Evolutionary conservation across 108 stramenopile genomes (phyloP), one percentile per base, ranked within the genome.

Genomic region (Ochromonas danica): DNA sequence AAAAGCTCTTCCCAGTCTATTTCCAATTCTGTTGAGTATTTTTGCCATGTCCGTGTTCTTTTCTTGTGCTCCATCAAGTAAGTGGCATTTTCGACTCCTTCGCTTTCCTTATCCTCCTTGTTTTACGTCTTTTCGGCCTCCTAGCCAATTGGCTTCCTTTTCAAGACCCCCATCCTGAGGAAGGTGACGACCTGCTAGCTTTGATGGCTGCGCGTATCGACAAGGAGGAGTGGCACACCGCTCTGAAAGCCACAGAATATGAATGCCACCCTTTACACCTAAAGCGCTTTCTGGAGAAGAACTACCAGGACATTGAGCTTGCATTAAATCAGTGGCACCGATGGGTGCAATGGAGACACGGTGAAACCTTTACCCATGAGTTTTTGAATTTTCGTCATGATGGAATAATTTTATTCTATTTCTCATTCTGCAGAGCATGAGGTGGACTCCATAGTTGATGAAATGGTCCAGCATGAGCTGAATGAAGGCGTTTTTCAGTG

Each of bases 341-440:
- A 10, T 67, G 63, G 63, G 63, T 67, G 3, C 63, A 67, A 33
- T 67, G 63, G 63, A 3, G 63, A 67, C 63, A 67, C 25, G 63
- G 63, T 67, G n/a, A 57, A 57, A 35, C 33, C 6, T 14, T 31
- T 67, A 25, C 63, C 3, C 63, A 35, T 36, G 63, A 67, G 6
- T 35, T 28, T 67, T 67, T 67, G 63, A 35, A 14, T 67, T 28
- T 33, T 36, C 3, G 63, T 36, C 10, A 14, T 67, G 6, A 67
- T 6, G 6, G 30, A 67, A 51, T 6, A 51, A 14, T 51, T 14
- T 67, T 36, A 36, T 35, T 28, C 30, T 67, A 31, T 6, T 67
- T 67, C 3, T 67, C 27, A 67, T 67, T 10, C 3, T 36, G 27
- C 31, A 67, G 63, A 67, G 3, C 3, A 35, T 36, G 35, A 67